phyloP scores from a whole-genome alignment of 2,329 filamentous ascomycete genomes.

The Neonectria faginata region DNA sequence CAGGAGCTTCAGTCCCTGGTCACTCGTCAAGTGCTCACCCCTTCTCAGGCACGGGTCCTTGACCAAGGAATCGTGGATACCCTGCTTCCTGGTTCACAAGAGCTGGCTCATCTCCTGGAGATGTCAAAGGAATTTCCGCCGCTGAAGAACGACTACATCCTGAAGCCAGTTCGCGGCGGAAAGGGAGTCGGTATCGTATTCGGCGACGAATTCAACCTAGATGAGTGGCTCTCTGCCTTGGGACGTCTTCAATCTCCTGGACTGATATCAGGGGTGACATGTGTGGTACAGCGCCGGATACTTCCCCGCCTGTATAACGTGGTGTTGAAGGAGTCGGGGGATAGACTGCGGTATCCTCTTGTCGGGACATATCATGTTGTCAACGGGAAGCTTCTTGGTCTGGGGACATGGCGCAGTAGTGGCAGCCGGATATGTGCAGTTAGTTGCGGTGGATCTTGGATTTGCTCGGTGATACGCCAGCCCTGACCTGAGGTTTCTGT shows the following conservation, averaged over 20 bases:
- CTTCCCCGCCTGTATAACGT: constrained; percentile 49
- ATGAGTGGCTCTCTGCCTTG: constrained; percentile 47
- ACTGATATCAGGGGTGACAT: constrained; percentile 25
- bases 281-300: constrained; percentile 50
- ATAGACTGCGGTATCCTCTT: constrained; percentile 44
- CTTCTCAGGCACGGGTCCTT: constrained; percentile 43
- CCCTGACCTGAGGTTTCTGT: background rate
- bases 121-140: constrained; percentile 24
- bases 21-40: constrained; percentile 41
- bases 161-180: constrained; percentile 54
- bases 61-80: constrained; percentile 50
- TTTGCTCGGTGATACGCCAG: constrained; percentile 48
- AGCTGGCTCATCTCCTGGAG: constrained; percentile 40
- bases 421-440: constrained; percentile 49
- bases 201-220: constrained; percentile 49
- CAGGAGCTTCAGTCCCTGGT: constrained; percentile 50
- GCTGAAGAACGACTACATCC: constrained; percentile 46
- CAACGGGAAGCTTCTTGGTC: constrained; percentile 45
- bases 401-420: constrained; percentile 50
- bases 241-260: constrained; percentile 24
- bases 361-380: constrained; percentile 51
- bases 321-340: constrained; percentile 44
- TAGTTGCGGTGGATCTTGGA: constrained; percentile 49
- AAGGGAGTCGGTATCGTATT: constrained; percentile 56
- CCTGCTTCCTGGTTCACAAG: constrained; percentile 46